Base-by-base conservation (phyloP, 1,139 yeast species). In the Taphrina confusa region DNA sequence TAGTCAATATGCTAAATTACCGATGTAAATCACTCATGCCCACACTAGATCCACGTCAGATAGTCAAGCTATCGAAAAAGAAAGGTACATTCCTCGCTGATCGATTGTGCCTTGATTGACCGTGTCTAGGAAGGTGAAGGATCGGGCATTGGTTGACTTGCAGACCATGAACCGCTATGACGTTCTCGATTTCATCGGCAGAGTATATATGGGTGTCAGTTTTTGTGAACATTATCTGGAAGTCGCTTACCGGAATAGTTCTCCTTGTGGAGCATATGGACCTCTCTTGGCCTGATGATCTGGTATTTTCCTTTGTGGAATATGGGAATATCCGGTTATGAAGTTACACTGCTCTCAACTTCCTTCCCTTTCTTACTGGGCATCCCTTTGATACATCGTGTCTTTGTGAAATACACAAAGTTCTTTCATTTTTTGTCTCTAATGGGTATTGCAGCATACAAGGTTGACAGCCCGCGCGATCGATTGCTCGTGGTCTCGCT, bases 241-340 rank as follows among this genome's bases (percentile, higher is more conserved):
- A 4, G n/a, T 25, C 6, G 5, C 46, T 42, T 18, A 22, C 52
- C 79, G 14, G 16, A 36, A 9, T 33, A 63, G 4, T 85, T 82
- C 70, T 78, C 88, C 62, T 87, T 87, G 71, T 92, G 97, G 96
- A 79, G 97, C 0, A 83, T 85, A 18, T 67, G 82, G 54, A 86
- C 97, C 1, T 81, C 96, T 0, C 76, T 92, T 64, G 86, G 90
- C 57, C 79, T 94, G 62, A 82, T 94, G 69, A 84, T 92, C 55
- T 92, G 98, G 98, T 89, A 87, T 75, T 92, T 92, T 78, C 98
- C 98, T 16, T 78, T 92, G 64, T 92, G 98, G 98, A 82, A 86
- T 70, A 90, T 92, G 97, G 97, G 97, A 6, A 85, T 92, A 61
- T 46, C 65, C 30, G 98, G 98, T 2, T 90, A 87, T 71, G 98